Base-by-base conservation (phyloP, 306 rosid species). In the Echinosophora koreensis region DNA sequence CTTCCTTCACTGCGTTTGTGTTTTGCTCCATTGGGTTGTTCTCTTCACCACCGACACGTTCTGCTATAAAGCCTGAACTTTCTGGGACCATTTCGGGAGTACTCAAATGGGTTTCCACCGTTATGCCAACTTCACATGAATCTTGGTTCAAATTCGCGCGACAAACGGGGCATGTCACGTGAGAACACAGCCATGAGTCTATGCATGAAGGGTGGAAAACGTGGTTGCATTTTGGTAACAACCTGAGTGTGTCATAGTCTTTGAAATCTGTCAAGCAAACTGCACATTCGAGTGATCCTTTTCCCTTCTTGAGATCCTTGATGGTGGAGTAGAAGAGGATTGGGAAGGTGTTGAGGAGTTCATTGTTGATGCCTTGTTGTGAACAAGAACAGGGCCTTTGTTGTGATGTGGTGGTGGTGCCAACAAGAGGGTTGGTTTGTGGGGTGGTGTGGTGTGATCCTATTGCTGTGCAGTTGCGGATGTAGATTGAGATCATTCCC, bases 131-230 rank as follows among this genome's bases (percentile, higher is more conserved):
- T 6, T 85, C 77, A 22, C 65, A 81, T 0, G 58, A 16, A n/a
- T 79, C 84, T 16, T 74, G 78, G 66, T 34, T 61, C 8, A 89
- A 85, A 57, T 80, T 80, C 7, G 89, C 80, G 1, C 96, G 88
- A 65, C 96, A 93, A 59, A 90, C 91, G 0, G 97, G 96, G 75
- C 97, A 93, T 3, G 97, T 93, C 1, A 78, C 80, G 58, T 84
- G 91, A 5, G 88, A 86, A 27, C 83, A 80, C 3, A 93, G 14
- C 97, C 97, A 93, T 6, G 90, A 82, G 41, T 93, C 88, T 81
- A 93, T 89, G 65, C 97, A 93, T 11, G 59, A 68, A 11, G 94
- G 85, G 37, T 93, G 97, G 65, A 90, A 93, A 5, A 89, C 93
- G 65, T 93, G 97, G 69, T 79, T 72, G 66, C 97, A 93, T 63